Base-by-base conservation (phyloP, 2,329 filamentous ascomycete species). In the Byssothecium circinans region DNA sequence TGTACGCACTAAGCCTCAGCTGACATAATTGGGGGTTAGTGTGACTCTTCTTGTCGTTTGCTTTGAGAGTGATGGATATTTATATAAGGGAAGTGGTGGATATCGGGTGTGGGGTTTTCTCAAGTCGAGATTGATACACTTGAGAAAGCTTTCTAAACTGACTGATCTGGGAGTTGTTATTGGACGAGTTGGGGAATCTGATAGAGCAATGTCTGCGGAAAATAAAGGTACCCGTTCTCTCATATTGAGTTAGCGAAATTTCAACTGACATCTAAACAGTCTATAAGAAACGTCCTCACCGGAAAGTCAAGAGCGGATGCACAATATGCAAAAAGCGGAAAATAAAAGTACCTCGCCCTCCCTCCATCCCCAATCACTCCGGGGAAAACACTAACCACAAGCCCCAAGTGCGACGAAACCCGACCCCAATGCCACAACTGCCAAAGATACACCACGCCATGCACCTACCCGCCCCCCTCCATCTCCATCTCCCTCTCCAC, bases 351-450 rank as follows among this genome's bases (percentile, higher is more conserved):
- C 15, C 45, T 5, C n/a, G n/a, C n/a, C n/a, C n/a, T 22, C 35
- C 14, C 17, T 6, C 35, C 18, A 5, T 14, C 14, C 17, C 7
- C 4, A 15, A 20, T 34, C 11, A 15, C 14, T 23, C 35, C 4
- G 17, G n/a, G 18, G 7, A 15, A 23, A 8, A 4, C 4, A 10
- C 5, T 32, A 35, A 29, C 48, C 8, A 48, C 42, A 34, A 27
- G 8, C n/a, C 17, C 40, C 20, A 36, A 57, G 49, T 60, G 55
- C 39, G 55, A 58, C 30, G 57, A 60, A 48, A 45, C 47, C n/a
- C 54, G 50, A 25, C 57, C 57, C 4, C 45, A 50, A 23, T 60
- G 57, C 35, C 41, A 43, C 4, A 60, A 60, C 33, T 60, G 57
- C 29, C 42, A 27, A 18, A 47, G 53, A 27, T 56, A 58, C 45